phyloP scores from a whole-genome alignment of 2,329 filamentous ascomycete genomes.

The Ascochyta lentis region DNA sequence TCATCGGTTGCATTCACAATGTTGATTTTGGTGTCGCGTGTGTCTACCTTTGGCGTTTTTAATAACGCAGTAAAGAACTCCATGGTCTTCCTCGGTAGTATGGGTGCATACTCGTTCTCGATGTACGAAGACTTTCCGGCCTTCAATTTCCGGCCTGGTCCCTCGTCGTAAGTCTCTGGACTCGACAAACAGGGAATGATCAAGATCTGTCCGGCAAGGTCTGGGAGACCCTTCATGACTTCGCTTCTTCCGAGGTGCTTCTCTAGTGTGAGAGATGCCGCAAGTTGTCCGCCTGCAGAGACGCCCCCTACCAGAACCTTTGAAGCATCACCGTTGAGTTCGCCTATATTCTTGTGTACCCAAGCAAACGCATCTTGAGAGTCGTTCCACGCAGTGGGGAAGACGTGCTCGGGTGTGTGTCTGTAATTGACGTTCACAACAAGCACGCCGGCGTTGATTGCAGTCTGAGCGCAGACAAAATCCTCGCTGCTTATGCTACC shows the following conservation, averaged over 20 bases:
- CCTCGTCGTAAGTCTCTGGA: constrained; percentile 46
- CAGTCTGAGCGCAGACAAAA: constrained; percentile 57
- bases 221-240: constrained; percentile 32
- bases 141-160: constrained; percentile 46
- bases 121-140: constrained; percentile 51
- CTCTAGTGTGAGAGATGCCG: constrained; percentile 53
- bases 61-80: constrained; percentile 40
- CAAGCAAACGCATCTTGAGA: constrained; percentile 62
- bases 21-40: constrained; percentile 43
- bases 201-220: constrained; percentile 57
- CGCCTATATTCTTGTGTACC: constrained; percentile 55
- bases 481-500: constrained; percentile 63
- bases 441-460: constrained; percentile 50
- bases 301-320: constrained; percentile 60
- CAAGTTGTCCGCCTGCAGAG: constrained; percentile 60
- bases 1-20: constrained; percentile 42
- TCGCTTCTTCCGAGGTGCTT: constrained; percentile 54
- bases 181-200: constrained; percentile 50
- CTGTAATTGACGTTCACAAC: constrained; percentile 66
- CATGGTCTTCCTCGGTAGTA: constrained; percentile 51
- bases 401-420: constrained; percentile 62
- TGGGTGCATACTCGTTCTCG: constrained; percentile 56
- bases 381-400: constrained; percentile 62
- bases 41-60: constrained; percentile 29
- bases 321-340: constrained; percentile 49